phyloP scores from a whole-genome alignment of 257 asterid genomes.

The Asclepias syriaca region DNA sequence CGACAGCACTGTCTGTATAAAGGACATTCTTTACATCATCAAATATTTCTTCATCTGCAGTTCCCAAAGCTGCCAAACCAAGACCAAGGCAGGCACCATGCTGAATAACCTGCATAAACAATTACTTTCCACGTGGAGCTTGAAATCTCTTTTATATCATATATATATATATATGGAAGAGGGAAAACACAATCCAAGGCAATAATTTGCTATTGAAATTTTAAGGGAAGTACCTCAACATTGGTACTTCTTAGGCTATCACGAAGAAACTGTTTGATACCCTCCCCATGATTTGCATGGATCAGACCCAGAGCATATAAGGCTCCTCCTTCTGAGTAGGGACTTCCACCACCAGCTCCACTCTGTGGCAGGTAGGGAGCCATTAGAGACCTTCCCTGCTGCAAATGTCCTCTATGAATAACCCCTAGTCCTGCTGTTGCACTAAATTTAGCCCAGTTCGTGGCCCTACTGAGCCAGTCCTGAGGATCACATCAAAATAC shows the following conservation, averaged over 20 bases:
- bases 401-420: conserved; percentile 91
- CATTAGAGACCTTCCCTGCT: conserved; percentile 96
- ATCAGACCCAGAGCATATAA: conserved; percentile 90
- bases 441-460: conserved; percentile 98
- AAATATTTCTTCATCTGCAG: conserved; percentile 84
- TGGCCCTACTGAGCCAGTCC: conserved; percentile 98
- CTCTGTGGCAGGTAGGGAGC: conserved; percentile 98
- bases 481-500: conserved; percentile 21
- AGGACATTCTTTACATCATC: conserved; percentile 81
- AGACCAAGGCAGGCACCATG: conserved; percentile 99
- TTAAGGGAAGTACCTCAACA: conserved; percentile 62
- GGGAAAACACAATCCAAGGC: background rate
- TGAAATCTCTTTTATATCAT: background rate
- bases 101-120: conserved; percentile 74
- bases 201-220: background rate
- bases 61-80: conserved; percentile 94
- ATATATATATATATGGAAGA: background rate
- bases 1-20: conserved; percentile 95
- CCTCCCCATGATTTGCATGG: conserved; percentile 99
- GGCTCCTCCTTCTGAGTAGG: conserved; percentile 98
- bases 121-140: conserved; percentile 12
- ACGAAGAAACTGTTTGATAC: conserved; percentile 85
- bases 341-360: conserved; percentile 94
- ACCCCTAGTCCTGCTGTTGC: conserved; percentile 99
- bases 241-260: conserved; percentile 82